Evolutionary conservation across 768 basidiomycete genomes (phyloP).

Genomic region (Suillus subluteus): DNA sequence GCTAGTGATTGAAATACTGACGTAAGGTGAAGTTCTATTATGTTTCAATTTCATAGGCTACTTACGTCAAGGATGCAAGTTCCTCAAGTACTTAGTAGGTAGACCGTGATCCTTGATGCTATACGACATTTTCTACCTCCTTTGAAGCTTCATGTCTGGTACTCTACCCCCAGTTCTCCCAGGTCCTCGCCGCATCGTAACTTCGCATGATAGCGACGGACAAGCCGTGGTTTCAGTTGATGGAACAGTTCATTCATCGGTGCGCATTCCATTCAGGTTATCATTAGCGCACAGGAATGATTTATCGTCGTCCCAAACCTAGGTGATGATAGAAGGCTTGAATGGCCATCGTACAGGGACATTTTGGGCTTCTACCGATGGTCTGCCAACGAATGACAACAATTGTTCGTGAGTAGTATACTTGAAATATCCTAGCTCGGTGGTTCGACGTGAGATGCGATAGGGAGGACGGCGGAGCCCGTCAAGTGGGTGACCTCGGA

Average conservation of each 20-base stretch:
- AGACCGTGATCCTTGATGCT: neutral
- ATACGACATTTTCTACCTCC: neutral
- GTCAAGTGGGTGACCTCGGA: conserved; percentile 46
- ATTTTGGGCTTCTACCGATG: conserved; percentile 55
- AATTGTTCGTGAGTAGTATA: conserved; percentile 44
- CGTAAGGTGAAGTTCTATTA: neutral
- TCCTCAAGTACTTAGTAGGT: conserved; percentile 1
- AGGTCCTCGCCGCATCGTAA: conserved; percentile 53
- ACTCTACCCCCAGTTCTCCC: conserved; percentile 32
- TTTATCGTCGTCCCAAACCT: neutral
- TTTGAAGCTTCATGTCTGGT: neutral
- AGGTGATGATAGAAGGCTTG: conserved; percentile 1
- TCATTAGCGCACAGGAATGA: no score
- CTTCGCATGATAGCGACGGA: conserved; percentile 49
- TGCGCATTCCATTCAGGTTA: conserved; percentile 33
- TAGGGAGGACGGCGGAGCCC: conserved; percentile 56
- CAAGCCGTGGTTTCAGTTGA: conserved; percentile 45
- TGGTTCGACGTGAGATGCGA: neutral
- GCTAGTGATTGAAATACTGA: neutral
- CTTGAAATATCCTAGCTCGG: neutral
- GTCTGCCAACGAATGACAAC: conserved; percentile 57
- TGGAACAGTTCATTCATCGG: conserved; percentile 24
- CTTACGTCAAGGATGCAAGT: neutral
- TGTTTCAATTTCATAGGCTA: neutral
- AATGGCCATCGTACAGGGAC: conserved; percentile 23